Conservation (phyloP, 371 early-diverging fungal species). For the Mortierella sp. region DNA sequence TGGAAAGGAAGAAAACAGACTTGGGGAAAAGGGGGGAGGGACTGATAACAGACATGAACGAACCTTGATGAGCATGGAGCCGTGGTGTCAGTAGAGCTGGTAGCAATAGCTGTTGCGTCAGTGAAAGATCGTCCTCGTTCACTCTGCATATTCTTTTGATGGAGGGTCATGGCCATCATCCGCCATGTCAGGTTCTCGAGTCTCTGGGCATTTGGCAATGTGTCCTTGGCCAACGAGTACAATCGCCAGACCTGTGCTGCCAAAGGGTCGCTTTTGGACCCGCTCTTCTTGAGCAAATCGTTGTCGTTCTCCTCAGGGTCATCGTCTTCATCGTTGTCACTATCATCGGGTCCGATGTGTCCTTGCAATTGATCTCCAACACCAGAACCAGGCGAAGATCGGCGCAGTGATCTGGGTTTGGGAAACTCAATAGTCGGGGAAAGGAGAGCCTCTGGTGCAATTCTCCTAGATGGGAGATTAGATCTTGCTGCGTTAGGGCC, state of each 20-base stretch:
- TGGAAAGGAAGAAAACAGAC: too few relatives aligned
- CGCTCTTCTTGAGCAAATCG: conserved; percentile 31
- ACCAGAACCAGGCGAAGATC: background rate
- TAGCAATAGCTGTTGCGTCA: background rate
- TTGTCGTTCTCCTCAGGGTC: background rate
- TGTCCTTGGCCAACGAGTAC: conserved; percentile 72
- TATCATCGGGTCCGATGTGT: background rate
- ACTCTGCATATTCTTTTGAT: conserved; percentile 38
- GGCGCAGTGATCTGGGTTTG: conserved; percentile 17
- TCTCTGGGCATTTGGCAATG: conserved; percentile 66
- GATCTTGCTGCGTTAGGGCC: conserved; percentile 4
- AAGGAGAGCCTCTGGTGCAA: conserved; percentile 25
- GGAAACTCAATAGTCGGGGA: conserved; percentile 26
- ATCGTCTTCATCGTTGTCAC: background rate
- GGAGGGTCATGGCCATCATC: conserved; percentile 70
- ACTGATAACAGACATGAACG: too few relatives aligned
- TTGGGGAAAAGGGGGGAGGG: too few relatives aligned
- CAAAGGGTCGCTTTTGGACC: conserved; percentile 58
- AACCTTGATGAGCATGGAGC: too few relatives aligned
- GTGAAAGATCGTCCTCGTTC: background rate
- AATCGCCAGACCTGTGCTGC: conserved; percentile 72
- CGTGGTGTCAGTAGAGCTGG: background rate
- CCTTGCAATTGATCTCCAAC: background rate
- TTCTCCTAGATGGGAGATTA: background rate
- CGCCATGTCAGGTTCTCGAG: conserved; percentile 80